These are phyloP conservation scores for Hygrophoropsis aurantiaca DNA, from an alignment of 768 basidiomycete genomes.

Conservation along the genomic window DNA sequence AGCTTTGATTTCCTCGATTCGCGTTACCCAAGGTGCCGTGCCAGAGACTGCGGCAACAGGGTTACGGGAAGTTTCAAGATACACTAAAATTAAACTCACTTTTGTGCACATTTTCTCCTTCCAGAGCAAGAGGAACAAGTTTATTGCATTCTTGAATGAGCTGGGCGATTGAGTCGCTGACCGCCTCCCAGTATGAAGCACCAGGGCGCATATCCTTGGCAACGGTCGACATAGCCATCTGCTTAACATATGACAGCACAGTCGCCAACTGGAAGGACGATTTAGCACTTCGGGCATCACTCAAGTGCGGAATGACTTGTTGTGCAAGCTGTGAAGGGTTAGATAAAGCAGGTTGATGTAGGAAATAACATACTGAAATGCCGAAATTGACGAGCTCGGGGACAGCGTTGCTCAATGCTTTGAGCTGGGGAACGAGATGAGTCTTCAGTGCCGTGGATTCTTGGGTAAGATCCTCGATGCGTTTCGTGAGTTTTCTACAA, in stretches of 20 bases:
- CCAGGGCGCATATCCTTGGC: conserved; percentile 68
- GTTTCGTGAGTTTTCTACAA: conserved; percentile 81
- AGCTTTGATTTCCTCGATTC: conserved; percentile 82
- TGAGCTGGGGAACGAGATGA: conserved; percentile 70
- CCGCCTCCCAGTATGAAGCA: conserved; percentile 73
- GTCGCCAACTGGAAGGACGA: conserved; percentile 72
- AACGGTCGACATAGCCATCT: conserved; percentile 70
- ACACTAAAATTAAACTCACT: conserved; percentile 47
- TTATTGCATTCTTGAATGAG: conserved; percentile 71
- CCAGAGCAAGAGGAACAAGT: conserved; percentile 69
- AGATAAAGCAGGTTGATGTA: background rate
- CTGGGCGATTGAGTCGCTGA: conserved; percentile 65
- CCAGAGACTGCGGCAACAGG: conserved; percentile 55
- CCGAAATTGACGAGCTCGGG: conserved; percentile 88
- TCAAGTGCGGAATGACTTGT: conserved; percentile 82
- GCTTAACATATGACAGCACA: conserved; percentile 68
- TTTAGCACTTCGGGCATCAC: conserved; percentile 77
- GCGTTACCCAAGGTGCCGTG: conserved; percentile 80
- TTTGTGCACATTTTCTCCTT: conserved; percentile 75
- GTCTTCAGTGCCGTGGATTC: conserved; percentile 72
- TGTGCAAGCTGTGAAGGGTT: conserved; percentile 71
- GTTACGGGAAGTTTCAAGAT: background rate
- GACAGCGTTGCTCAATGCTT: conserved; percentile 67
- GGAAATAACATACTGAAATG: conserved; percentile 61
- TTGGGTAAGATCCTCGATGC: conserved; percentile 76